These are phyloP conservation scores for Petrea volubilis DNA, from an alignment of 257 asterid species.

Conservation along the genomic window DNA sequence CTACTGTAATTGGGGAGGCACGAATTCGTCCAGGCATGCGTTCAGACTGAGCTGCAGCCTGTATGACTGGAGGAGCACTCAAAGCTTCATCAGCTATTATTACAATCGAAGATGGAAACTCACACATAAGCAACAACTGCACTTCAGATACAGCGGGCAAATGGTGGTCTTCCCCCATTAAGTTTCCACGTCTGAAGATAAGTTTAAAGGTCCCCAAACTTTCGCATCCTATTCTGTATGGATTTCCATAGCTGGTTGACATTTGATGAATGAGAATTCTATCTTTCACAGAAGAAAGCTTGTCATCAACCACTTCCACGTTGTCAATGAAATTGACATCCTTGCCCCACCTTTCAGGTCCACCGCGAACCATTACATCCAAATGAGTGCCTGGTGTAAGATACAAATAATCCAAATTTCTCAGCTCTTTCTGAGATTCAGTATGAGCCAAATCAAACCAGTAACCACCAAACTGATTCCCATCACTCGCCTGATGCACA, in stretches of 20 bases:
- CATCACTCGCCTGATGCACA: slow-evolving; percentile 79
- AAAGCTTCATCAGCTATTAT: slow-evolving; percentile 71
- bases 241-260: slow-evolving; percentile 45
- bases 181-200: slow-evolving; percentile 77
- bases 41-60: slow-evolving; percentile 67
- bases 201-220: slow-evolving; percentile 66
- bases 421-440: slow-evolving; percentile 48
- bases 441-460: slow-evolving; percentile 56
- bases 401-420: slow-evolving; percentile 54
- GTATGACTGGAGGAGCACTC: slow-evolving; percentile 52
- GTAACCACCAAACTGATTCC: slow-evolving; percentile 94
- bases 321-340: slow-evolving; percentile 68
- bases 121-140: slow-evolving; percentile 57
- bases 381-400: slow-evolving; percentile 76
- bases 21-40: slow-evolving; percentile 64
- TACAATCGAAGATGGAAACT: slow-evolving; percentile 71
- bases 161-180: slow-evolving; percentile 70
- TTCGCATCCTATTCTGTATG: slow-evolving; percentile 69
- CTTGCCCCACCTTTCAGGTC: slow-evolving; percentile 81
- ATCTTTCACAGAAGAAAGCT: slow-evolving; percentile 33
- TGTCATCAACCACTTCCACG: slow-evolving; percentile 47
- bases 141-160: slow-evolving; percentile 82
- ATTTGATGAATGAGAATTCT: slow-evolving; percentile 36
- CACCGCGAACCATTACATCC: slow-evolving; percentile 80
- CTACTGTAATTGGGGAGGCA: slow-evolving; percentile 65